phyloP scores from a whole-genome alignment of 768 basidiomycete species.

The Suillus hirtellus region DNA sequence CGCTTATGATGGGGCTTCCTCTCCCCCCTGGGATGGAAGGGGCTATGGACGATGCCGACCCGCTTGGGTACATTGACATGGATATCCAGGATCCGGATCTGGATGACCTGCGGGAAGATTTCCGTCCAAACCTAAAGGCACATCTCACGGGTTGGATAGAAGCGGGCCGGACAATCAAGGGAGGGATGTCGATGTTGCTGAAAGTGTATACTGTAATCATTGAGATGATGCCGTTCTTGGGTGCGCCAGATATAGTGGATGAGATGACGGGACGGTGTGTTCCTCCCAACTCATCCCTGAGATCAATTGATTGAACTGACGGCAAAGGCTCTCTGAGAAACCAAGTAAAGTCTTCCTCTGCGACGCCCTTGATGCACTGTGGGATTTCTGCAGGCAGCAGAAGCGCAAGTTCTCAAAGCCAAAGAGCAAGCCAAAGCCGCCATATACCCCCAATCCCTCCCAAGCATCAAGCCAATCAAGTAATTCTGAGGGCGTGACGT shows the following conservation, averaged over 20 bases:
- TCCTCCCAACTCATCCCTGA: not conserved
- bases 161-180: slow-evolving; percentile 39
- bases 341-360: slow-evolving; percentile 52
- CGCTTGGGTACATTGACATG: slow-evolving; percentile 51
- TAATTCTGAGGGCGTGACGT: slow-evolving; percentile 14
- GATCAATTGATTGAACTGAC: not conserved
- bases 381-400: slow-evolving; percentile 52
- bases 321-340: slow-evolving; percentile 50
- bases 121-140: slow-evolving; percentile 54
- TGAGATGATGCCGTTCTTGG: slow-evolving; percentile 59
- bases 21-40: slow-evolving; percentile 39
- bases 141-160: slow-evolving; percentile 61
- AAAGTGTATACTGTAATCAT: slow-evolving; percentile 47
- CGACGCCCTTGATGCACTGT: slow-evolving; percentile 52
- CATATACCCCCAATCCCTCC: not conserved
- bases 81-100: slow-evolving; percentile 54
- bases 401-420: slow-evolving; percentile 31
- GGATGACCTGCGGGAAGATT: slow-evolving; percentile 62
- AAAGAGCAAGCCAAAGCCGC: slow-evolving; percentile 16
- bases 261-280: slow-evolving; percentile 58
- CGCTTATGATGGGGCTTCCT: slow-evolving; percentile 62
- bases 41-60: slow-evolving; percentile 43
- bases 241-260: slow-evolving; percentile 48
- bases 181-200: slow-evolving; percentile 36
- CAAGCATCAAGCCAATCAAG: not conserved